Evolutionary conservation across 805 yeast species (phyloP), one percentile per base, ranked within the genome.

Genomic region (Myxozyma nipponensis): DNA sequence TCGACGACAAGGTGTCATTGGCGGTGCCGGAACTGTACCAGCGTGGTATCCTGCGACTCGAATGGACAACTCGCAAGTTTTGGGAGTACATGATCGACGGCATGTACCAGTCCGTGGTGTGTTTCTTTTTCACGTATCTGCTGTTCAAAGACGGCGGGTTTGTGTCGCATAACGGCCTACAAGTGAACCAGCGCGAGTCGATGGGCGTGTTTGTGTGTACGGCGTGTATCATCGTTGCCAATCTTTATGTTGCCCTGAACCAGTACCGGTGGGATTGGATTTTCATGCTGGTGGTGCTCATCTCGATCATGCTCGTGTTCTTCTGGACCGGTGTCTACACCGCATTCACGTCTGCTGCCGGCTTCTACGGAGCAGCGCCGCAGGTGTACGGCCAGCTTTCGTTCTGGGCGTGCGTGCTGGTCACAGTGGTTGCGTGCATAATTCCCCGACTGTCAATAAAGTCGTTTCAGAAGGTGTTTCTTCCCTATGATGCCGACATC

Each of bases 321-420:
- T 77, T 81, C 63, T 86, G 95, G 95, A 78, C 86, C 3, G 90
- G 91, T n/a, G 77, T 81, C 21, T 86, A 90, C 83, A 77, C 88
- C 26, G 67, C 79, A 3, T 66, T 76, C 24, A 54, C 68, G 2
- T 66, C 70, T 49, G 75, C 86, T 6, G 73, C 72, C 9, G 85
- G 81, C 60, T 82, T 82, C 59, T 86, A 79, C 66, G 73, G 76
- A 51, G 78, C 84, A 22, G 93, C 85, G 2, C 65, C 79, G 1
- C 79, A 81, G 60, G 73, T 76, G 30, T 81, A 80, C 58, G 87
- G 89, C 18, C 68, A 82, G 4, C 70, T 75, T 30, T 63, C 77
- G 3, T 82, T 81, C 63, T 86, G 95, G 95, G 78, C 82, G 39
- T 72, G 76, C 51, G 65, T 78, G 15, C 74, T 83, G 50, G 67